Percentiles rank a stretch among this genome's conserved stretches.
These are phyloP conservation scores for Euphorbia pulcherrima DNA, from an alignment of 345 rosid genomes.

Conservation along the genomic window DNA sequence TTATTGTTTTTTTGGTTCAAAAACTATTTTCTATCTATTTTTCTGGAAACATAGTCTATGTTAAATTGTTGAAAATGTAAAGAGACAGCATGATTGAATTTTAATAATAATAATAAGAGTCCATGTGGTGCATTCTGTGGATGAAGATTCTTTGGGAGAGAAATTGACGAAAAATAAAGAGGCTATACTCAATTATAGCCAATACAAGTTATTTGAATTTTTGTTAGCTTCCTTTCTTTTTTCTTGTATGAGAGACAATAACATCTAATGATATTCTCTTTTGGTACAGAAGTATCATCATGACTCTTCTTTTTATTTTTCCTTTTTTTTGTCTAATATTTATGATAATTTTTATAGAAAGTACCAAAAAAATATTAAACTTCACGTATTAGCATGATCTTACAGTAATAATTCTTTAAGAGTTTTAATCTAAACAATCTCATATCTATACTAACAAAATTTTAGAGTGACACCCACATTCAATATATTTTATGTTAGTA, in stretches of 20 bases:
- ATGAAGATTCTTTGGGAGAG: conserved; percentile 10
- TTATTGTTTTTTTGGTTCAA: too few species aligned
- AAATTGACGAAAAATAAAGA: neutral
- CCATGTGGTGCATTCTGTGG: conserved; percentile 15
- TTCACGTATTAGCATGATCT: neutral
- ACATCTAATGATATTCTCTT: conserved; percentile 1
- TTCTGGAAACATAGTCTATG: too few species aligned
- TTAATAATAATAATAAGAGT: neutral
- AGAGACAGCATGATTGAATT: conserved; percentile 11
- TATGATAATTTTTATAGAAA: neutral
- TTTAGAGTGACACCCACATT: too few species aligned
- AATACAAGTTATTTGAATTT: conserved; percentile 2
- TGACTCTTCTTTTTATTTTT: neutral
- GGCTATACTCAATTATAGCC: conserved; percentile 4
- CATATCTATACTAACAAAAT: too few species aligned
- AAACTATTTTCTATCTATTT: too few species aligned
- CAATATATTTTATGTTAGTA: too few species aligned
- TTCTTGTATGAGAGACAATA: neutral
- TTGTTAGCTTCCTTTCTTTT: neutral
- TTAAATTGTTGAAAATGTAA: conserved; percentile 2
- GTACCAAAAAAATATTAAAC: too few species aligned
- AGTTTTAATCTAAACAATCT: too few species aligned
- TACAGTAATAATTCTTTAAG: too few species aligned
- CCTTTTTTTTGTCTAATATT: neutral
- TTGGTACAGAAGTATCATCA: neutral